Evolutionary conservation across 306 rosid species (phyloP), one percentile per base, ranked within the genome.

Genomic region (Dryas octopetala): DNA sequence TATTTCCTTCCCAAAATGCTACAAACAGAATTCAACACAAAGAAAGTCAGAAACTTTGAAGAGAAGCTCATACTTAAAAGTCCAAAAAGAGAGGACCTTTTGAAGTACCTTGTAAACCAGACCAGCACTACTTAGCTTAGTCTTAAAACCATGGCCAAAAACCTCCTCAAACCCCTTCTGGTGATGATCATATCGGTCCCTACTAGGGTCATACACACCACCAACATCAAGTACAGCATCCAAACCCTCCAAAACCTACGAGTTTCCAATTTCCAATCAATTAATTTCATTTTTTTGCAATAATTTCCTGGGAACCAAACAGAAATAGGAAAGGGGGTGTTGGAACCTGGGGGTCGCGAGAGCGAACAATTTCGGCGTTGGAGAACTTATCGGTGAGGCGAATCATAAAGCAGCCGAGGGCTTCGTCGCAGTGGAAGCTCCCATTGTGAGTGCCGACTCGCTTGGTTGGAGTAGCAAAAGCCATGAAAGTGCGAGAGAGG

Each of bases 371-470:
- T 83, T 96, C 83, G 10, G 99, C 96, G 69, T 85, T 72, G 69
- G 83, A 77, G 82, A 86, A 96, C 71, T 80, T 90, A n/a, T 85
- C 46, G 7, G 99, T 83, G 74, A 88, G 96, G 57, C 98, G 98
- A 87, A 96, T 90, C 99, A 96, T 96, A 91, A 96, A 96, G 88
- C 98, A 96, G 44, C 98, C 99, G 68, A 96, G 97, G 50, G 99
- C 99, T 81, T 96, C 98, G 55, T 96, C 99, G 78, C 99, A 96
- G 82, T 96, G 99, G 83, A 96, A 96, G 86, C 91, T 86, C 6
- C 99, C 99, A 26, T 96, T 91, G 81, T 96, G 99, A 5, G 99
- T 96, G 52, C 99, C 99, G 2, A 92, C 96, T 78, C 91, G 97
- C 93, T 83, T 95, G 48, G 59, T 8, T 1, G 78, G 66, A 13